Percentiles rank a stretch among this genome's conserved stretches.
Evolutionary conservation across 1,284 basidiomycete species (phyloP).

Genomic region (Coniophora puteana): DNA sequence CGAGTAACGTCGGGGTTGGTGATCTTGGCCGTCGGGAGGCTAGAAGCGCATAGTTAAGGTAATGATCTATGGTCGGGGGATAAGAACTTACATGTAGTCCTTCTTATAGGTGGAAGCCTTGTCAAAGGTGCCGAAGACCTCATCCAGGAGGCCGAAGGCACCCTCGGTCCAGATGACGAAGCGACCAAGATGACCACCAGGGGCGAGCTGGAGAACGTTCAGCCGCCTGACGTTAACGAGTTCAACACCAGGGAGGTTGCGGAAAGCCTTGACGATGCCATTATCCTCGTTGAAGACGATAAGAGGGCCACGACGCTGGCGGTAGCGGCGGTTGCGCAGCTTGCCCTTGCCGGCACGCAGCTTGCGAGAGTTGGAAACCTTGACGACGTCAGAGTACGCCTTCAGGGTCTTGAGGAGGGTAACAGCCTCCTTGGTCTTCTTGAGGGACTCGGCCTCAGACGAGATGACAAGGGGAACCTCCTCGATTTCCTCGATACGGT

Average conservation of each 20-base stretch:
- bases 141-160: constrained; percentile 91
- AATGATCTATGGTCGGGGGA: constrained; percentile 4
- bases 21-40: constrained; percentile 94
- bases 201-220: constrained; percentile 98
- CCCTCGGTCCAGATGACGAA: constrained; percentile 99
- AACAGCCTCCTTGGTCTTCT: constrained; percentile 98
- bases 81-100: constrained; percentile 72
- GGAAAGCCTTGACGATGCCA: constrained; percentile 97
- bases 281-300: constrained; percentile 98
- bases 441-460: constrained; percentile 79
- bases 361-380: constrained; percentile 98
- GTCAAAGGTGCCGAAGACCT: constrained; percentile 93
- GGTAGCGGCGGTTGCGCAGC: constrained; percentile 94
- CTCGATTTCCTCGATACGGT: constrained; percentile 97
- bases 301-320: constrained; percentile 96
- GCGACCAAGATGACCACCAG: constrained; percentile 98
- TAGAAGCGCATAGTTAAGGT: constrained; percentile 26
- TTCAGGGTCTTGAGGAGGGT: constrained; percentile 88
- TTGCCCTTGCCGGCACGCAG: constrained; percentile 98
- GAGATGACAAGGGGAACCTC: constrained; percentile 96
- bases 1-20: constrained; percentile 96
- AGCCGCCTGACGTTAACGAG: constrained; percentile 92
- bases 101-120: constrained; percentile 87
- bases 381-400: constrained; percentile 93
- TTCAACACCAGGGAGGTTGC: constrained; percentile 99